A percentile compares a stretch with the other conserved stretches of the same genome.
phyloP scores from a whole-genome alignment of 2,329 filamentous ascomycete genomes.

The Alternaria solani region DNA sequence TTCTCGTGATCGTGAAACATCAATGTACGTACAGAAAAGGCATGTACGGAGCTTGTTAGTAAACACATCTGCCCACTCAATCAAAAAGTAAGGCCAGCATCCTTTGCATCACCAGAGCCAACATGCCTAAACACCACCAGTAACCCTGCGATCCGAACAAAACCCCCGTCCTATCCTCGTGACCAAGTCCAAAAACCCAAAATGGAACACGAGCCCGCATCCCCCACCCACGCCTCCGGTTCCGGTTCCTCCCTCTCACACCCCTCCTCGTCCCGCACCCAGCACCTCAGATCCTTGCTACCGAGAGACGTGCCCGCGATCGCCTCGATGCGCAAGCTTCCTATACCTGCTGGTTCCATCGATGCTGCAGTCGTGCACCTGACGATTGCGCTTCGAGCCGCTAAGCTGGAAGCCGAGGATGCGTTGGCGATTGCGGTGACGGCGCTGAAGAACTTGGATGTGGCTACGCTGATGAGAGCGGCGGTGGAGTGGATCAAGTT shows the following conservation, averaged over 20 bases:
- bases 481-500: conserved; percentile 5
- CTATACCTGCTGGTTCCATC: not conserved
- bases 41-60: not conserved
- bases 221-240: not conserved
- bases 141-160: not conserved
- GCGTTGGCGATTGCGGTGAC: not conserved
- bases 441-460: not conserved
- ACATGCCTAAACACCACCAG: not conserved
- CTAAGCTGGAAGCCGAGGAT: not conserved
- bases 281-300: not conserved
- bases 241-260: not conserved
- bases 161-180: not conserved
- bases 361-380: conserved; percentile 1
- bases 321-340: not conserved
- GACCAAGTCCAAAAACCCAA: not conserved
- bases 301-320: not conserved
- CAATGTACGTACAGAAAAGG: not conserved
- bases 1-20: not conserved
- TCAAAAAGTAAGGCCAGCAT: not conserved
- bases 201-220: not conserved
- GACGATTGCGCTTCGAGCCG: not conserved
- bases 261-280: not conserved
- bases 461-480: not conserved
- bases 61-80: not conserved
- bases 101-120: not conserved